Evolutionary conservation across 345 rosid genomes (phyloP).

Genomic region (Hirschfeldia incana): DNA sequence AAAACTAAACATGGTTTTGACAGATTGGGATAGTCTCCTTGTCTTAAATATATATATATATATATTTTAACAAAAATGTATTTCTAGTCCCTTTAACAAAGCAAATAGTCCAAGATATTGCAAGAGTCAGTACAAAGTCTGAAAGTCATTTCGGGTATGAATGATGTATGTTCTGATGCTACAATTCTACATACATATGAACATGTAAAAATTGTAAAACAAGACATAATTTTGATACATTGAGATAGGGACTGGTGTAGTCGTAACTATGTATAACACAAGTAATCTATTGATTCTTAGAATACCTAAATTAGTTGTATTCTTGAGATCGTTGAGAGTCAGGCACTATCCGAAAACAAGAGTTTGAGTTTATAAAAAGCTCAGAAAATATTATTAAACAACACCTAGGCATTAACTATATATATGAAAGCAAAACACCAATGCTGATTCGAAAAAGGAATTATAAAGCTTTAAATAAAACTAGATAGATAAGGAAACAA

Average conservation of each 20-base stretch:
- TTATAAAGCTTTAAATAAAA: neutral
- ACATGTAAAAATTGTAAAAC: no score
- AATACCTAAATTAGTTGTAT: neutral
- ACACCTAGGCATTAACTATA: neutral
- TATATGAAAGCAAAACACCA: neutral
- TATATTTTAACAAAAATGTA: neutral
- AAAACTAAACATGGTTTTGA: no score
- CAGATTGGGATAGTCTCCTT: neutral
- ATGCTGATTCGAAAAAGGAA: neutral
- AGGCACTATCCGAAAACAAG: neutral
- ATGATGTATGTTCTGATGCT: neutral
- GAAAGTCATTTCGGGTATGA: neutral
- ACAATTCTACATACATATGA: no score
- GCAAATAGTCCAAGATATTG: neutral
- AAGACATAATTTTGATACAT: no score
- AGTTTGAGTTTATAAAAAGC: neutral
- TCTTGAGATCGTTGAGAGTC: neutral
- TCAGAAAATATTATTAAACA: neutral
- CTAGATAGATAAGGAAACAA: neutral
- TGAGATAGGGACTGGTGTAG: neutral
- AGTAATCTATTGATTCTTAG: neutral
- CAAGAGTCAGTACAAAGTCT: constrained; percentile 1
- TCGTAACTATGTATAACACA: neutral
- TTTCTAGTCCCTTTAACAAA: neutral
- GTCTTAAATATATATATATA: neutral